Base-by-base conservation (phyloP, 139 green algal genomes). In the Zygnema circumcarinatum region DNA sequence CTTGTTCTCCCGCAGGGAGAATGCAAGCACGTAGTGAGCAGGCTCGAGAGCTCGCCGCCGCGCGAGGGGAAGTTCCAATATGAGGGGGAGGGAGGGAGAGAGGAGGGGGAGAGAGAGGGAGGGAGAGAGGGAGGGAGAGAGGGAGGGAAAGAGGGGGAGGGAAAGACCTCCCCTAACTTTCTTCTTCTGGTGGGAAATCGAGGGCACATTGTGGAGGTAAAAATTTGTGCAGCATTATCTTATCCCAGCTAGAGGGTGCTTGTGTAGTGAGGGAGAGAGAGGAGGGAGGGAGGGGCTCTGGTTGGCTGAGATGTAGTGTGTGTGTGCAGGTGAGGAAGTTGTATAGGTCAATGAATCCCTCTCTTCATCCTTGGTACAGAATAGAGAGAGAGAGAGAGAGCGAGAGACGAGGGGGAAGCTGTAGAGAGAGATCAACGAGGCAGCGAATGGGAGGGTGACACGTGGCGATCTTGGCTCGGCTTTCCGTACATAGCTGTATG, bases 1-100 rank as follows among this genome's bases (percentile, higher is more conserved):
- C 54, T 72, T 29, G 29, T n/a, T n/a, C n/a, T n/a, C n/a, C 36
- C 3, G 16, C 69, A 78, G 69, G 69, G 69, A 78, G 69, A 41
- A 78, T 78, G 69, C 69, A 78, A 78, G 69, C 69, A n/a, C 69
- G 69, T 25, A 78, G 69, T 41, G 69, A 78, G 16, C 69, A 41
- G 69, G 69, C 47, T 62, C 47, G 47, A 16, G 47, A 62, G 47
- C 47, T 52, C 11, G 69, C 69, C 3, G 69, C 69, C 69, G 69
- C 69, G 7, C 69, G 69, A 22, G 69, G 69, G 16, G 69, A 78
- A 41, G 16, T 16, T 62, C 7, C 16, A 7, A 62, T 62, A 25
- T 62, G 7, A 7, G 7, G 16, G 47, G 7, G 47, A 62, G 47
- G 47, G 47, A 62, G 47, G 16, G 47, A 62, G 47, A 62, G 47